Evolutionary conservation across 805 yeast species (phyloP).

Genomic region (Kuraishia molischiana): DNA sequence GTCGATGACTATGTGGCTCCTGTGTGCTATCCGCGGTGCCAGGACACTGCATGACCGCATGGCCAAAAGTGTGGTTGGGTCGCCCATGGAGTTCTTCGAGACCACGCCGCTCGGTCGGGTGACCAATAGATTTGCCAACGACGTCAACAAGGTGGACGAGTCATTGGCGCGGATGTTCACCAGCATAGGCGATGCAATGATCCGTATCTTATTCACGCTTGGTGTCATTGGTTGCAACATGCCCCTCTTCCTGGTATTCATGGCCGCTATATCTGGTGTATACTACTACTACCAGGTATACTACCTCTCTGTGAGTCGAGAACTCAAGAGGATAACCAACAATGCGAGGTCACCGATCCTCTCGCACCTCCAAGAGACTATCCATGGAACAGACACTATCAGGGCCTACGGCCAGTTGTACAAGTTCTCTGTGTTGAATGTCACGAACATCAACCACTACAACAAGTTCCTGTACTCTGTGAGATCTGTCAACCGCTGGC

Average conservation of each 20-base stretch:
- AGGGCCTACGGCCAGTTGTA: constrained; percentile 63
- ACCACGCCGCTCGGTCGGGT: constrained; percentile 62
- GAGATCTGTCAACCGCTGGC: constrained; percentile 56
- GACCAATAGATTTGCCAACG: constrained; percentile 56
- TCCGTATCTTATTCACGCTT: constrained; percentile 39
- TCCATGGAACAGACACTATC: constrained; percentile 70
- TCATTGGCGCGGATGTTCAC: constrained; percentile 44
- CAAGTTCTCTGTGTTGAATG: constrained; percentile 51
- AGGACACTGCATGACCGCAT: constrained; percentile 43
- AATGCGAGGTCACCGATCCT: constrained; percentile 67
- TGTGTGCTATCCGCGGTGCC: constrained; percentile 49
- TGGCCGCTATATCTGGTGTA: constrained; percentile 36
- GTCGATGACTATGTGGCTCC: constrained; percentile 34
- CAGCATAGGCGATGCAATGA: constrained; percentile 31
- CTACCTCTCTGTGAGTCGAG: constrained; percentile 66
- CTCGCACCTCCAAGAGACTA: constrained; percentile 75
- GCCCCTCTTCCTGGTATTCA: constrained; percentile 43
- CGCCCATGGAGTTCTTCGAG: constrained; percentile 63
- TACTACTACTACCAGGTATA: constrained; percentile 64
- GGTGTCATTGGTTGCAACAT: constrained; percentile 40
- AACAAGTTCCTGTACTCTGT: constrained; percentile 37
- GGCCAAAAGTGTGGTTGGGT: constrained; percentile 41
- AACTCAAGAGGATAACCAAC: constrained; percentile 64
- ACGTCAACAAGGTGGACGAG: constrained; percentile 47
- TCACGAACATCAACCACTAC: constrained; percentile 37